A percentile compares a stretch with the other conserved stretches of the same genome.
phyloP scores from a whole-genome alignment of 1,284 basidiomycete species.

The Hypsizygus ulmarius region DNA sequence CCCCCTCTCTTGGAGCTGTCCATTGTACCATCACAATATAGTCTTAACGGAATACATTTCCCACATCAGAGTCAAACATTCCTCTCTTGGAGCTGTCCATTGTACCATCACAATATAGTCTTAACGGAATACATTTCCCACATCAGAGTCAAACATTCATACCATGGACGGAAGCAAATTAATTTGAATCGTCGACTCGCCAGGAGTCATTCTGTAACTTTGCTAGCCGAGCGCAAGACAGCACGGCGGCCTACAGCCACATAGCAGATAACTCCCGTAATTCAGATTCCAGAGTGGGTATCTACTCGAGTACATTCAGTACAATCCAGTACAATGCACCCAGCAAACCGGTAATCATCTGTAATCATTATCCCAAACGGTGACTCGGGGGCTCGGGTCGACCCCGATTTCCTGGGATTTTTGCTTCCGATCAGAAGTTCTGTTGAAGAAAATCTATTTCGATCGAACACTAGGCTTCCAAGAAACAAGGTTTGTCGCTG shows the following conservation, averaged over 20 bases:
- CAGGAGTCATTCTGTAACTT: too few relatives aligned
- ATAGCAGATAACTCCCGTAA: too few relatives aligned
- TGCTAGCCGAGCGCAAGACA: too few relatives aligned
- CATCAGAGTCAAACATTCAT: too few relatives aligned
- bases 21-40: conserved; percentile 16
- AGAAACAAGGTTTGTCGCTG: conserved; percentile 16
- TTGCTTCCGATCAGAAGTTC: conserved; percentile 40
- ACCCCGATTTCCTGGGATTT: conserved; percentile 14
- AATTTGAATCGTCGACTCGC: too few relatives aligned
- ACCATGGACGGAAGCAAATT: conserved; percentile 7
- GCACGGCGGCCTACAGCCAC: too few relatives aligned
- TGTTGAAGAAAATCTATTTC: conserved; percentile 31
- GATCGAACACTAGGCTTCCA: conserved; percentile 19
- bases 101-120: conserved; percentile 4
- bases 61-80: too few relatives aligned
- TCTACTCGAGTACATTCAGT: too few relatives aligned
- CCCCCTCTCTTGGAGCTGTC: conserved; percentile 11
- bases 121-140: conserved; percentile 7
- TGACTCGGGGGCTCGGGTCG: conserved; percentile 6
- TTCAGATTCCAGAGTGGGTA: background rate
- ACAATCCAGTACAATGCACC: conserved; percentile 10
- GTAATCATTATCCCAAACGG: conserved; percentile 2
- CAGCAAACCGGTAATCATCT: conserved; percentile 16
- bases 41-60: conserved; percentile 8
- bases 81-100: conserved; percentile 5